Evolutionary conservation across 169 alveolate species (phyloP), one percentile per base, ranked within the genome.

Genomic region (Eimeria falciformis): DNA sequence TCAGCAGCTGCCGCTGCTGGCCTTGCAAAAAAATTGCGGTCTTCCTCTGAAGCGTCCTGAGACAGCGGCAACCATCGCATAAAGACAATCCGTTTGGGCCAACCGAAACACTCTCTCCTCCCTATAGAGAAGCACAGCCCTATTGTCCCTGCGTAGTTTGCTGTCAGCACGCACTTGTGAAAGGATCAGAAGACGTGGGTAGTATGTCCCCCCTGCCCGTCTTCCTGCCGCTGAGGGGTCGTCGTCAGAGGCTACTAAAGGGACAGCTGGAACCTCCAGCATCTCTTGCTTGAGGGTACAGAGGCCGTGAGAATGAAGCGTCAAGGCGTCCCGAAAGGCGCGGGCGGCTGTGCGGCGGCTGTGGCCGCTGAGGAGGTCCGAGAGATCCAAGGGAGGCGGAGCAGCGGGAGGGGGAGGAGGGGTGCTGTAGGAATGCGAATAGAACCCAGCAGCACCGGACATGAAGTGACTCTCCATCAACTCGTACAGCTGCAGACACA

Each of bases 281-380:
- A 50, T 50, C 6, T 33, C 69, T 40, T 85, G 92, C 83, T 68
- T 55, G 25, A 85, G 77, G 6, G 14, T n/a, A 50, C 79, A 29
- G 47, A 87, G 71, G 12, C 92, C 92, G 18, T 56, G 46, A 2
- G 92, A 78, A 29, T 87, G 92, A 46, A 87, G 92, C 78, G 55
- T 23, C 65, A 87, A 43, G 14, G 78, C 85, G 56, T 87, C 92
- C 7, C 71, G n/a, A 62, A 87, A 87, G 45, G 92, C 92, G 14
- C 84, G 29, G 7, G 87, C 92, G 21, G 92, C 92, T 25, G 92
- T 87, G 86, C 55, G 58, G n/a, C 92, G 75, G 92, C 92, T 87
- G 65, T 56, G 92, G 46, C 92, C 92, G n/a, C 46, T 21, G 47
- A 87, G 14, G 27, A 87, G 62, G 56, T 25, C 14, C 12, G 37